Evolutionary conservation across 192 early-diverging fungal species (phyloP).

Genomic region (Coemansia aciculifera): DNA sequence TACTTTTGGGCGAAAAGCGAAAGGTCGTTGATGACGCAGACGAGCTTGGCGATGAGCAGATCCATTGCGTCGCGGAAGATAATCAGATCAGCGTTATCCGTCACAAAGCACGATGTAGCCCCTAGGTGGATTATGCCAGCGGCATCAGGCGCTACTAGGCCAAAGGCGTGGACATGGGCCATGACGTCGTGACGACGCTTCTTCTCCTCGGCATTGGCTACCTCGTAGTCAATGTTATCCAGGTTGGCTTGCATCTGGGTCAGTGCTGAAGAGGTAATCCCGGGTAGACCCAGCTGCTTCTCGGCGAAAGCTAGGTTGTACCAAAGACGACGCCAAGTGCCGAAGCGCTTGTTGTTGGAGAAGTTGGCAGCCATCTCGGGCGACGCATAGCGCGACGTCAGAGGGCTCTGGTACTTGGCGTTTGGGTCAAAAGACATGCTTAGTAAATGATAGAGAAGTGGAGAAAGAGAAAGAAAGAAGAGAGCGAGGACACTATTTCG

Average conservation of each 20-base stretch:
- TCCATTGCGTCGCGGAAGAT: conserved; percentile 94
- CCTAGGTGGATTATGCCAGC: conserved; percentile 96
- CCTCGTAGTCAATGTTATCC: conserved; percentile 83
- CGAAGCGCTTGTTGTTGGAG: conserved; percentile 92
- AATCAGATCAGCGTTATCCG: conserved; percentile 98
- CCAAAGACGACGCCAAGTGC: conserved; percentile 96
- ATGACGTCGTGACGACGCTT: conserved; percentile 96
- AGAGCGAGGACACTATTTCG: background rate
- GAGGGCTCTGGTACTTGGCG: conserved; percentile 89
- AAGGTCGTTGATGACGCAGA: conserved; percentile 76
- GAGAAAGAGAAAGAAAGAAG: conserved; percentile 6
- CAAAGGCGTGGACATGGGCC: conserved; percentile 99
- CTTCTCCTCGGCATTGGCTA: conserved; percentile 91
- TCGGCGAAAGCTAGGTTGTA: conserved; percentile 90
- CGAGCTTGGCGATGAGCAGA: conserved; percentile 87
- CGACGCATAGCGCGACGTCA: conserved; percentile 95
- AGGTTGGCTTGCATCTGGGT: conserved; percentile 88
- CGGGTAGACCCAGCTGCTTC: conserved; percentile 83
- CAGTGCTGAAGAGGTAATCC: conserved; percentile 86
- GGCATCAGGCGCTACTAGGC: conserved; percentile 79
- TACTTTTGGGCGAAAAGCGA: conserved; percentile 76
- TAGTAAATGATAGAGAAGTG: background rate
- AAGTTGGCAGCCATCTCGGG: conserved; percentile 97
- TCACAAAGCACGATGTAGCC: conserved; percentile 99
- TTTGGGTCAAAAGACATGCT: conserved; percentile 54